Percentiles rank a stretch among this genome's conserved stretches.
Conservation (phyloP, 768 basidiomycete species). For the Suillus sp. region DNA sequence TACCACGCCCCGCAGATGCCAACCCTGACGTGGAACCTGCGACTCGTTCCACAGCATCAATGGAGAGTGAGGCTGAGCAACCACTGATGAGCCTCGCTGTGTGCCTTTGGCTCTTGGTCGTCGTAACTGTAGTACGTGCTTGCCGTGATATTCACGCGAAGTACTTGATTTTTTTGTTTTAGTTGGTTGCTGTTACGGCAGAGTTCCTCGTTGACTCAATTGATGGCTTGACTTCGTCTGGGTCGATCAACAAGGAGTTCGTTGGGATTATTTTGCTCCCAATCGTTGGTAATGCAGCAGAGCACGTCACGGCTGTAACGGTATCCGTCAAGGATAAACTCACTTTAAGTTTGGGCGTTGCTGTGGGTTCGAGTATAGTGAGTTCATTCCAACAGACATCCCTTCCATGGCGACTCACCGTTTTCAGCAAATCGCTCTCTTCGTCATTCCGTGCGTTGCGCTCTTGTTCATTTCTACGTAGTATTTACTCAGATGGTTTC, state of each 20-base stretch:
- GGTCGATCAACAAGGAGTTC: slow-evolving; percentile 73
- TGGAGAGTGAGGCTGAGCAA: slow-evolving; percentile 36
- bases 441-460: slow-evolving; percentile 59
- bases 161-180: background rate
- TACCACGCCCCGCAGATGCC: background rate
- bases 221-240: slow-evolving; percentile 60
- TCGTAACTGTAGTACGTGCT: slow-evolving; percentile 61
- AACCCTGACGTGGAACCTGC: slow-evolving; percentile 8
- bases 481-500: slow-evolving; percentile 15
- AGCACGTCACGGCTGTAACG: slow-evolving; percentile 89
- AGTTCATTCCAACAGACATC: slow-evolving; percentile 28
- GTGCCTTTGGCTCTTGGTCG: slow-evolving; percentile 52
- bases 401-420: background rate
- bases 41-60: background rate
- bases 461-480: background rate
- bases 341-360: slow-evolving; percentile 85
- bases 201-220: slow-evolving; percentile 82
- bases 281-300: slow-evolving; percentile 90
- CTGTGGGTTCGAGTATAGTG: slow-evolving; percentile 83
- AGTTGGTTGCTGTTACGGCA: slow-evolving; percentile 60
- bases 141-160: background rate
- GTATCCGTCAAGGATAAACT: slow-evolving; percentile 91
- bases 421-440: slow-evolving; percentile 68
- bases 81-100: slow-evolving; percentile 57
- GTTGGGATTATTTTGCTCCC: slow-evolving; percentile 88